Percentiles rank a stretch among this genome's conserved stretches.
phyloP scores from a whole-genome alignment of 352 stramenopile species.

The Phytopythium vexans region DNA sequence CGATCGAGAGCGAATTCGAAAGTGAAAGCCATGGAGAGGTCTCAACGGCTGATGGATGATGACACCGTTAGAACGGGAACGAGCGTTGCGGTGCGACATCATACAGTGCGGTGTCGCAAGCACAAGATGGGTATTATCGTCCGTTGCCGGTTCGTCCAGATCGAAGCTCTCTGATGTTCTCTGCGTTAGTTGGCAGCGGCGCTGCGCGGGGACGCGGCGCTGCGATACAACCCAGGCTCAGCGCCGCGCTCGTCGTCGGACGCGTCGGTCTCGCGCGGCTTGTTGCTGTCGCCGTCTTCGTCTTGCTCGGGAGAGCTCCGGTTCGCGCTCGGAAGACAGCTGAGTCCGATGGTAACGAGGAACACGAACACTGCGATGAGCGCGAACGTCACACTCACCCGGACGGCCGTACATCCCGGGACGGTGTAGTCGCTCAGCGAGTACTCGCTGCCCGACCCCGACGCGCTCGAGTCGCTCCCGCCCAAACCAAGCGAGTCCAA shows the following conservation, averaged over 20 bases:
- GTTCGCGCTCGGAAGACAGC: slow-evolving; percentile 4
- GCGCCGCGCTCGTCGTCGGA: too few relatives aligned
- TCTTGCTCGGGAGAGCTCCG: background rate
- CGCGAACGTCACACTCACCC: slow-evolving; percentile 7
- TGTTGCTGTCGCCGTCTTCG: background rate
- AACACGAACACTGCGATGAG: slow-evolving; percentile 13
- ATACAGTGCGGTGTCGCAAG: too few relatives aligned
- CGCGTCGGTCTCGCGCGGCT: too few relatives aligned
- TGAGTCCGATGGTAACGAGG: slow-evolving; percentile 16
- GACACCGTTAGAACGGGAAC: too few relatives aligned
- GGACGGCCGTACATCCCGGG: background rate
- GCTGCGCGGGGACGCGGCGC: too few relatives aligned
- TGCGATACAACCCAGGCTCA: too few relatives aligned
- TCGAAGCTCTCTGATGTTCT: too few relatives aligned
- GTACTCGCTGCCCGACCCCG: background rate
- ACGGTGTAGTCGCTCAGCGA: background rate
- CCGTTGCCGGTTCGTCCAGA: too few relatives aligned
- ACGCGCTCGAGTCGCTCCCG: slow-evolving; percentile 3
- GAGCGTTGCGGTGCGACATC: too few relatives aligned
- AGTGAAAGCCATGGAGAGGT: background rate
- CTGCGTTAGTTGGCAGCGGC: too few relatives aligned
- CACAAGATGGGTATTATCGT: too few relatives aligned
- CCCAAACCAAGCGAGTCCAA: slow-evolving; percentile 4
- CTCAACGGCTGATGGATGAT: too few relatives aligned
- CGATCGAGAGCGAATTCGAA: background rate